These are phyloP conservation scores for Benincasa hispida DNA, from an alignment of 306 rosid genomes.

Conservation along the genomic window DNA sequence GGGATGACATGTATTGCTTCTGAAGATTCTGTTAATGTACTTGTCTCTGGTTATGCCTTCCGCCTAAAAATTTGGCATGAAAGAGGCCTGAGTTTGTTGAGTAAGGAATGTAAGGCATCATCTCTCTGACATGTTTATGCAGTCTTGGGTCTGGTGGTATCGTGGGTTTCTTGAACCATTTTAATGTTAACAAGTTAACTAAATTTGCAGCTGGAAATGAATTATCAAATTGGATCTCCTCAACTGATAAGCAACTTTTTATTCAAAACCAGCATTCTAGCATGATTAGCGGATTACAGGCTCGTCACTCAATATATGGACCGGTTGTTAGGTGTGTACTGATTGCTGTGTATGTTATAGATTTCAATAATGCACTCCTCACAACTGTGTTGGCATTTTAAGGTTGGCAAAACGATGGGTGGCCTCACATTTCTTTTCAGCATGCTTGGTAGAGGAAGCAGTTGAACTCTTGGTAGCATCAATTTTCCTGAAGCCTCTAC, in stretches of 20 bases:
- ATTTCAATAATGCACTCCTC: conserved; percentile 15
- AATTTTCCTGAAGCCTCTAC: conserved; percentile 72
- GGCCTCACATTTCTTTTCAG: conserved; percentile 82
- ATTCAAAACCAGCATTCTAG: conserved; percentile 70
- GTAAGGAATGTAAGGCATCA: conserved; percentile 40
- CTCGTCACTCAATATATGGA: conserved; percentile 57
- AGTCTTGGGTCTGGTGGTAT: not conserved
- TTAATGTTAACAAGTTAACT: conserved; percentile 18
- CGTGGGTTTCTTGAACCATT: not conserved
- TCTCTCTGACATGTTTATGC: not conserved
- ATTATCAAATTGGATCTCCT: conserved; percentile 39
- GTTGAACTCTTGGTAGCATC: conserved; percentile 80
- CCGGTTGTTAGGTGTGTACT: conserved; percentile 67
- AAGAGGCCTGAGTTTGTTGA: conserved; percentile 73
- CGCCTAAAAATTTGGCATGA: conserved; percentile 90
- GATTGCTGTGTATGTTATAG: not conserved
- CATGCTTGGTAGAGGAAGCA: conserved; percentile 88
- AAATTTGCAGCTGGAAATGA: conserved; percentile 42
- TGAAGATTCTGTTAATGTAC: conserved; percentile 62
- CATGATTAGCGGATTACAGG: conserved; percentile 85
- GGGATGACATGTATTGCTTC: conserved; percentile 68
- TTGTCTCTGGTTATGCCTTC: conserved; percentile 80
- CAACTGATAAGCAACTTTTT: conserved; percentile 54
- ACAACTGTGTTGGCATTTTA: conserved; percentile 14
- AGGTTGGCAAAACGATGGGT: conserved; percentile 98